Evolutionary conservation across 768 basidiomycete genomes (phyloP), one percentile per base, ranked within the genome.

Genomic region (Glaciozyma antarctica): DNA sequence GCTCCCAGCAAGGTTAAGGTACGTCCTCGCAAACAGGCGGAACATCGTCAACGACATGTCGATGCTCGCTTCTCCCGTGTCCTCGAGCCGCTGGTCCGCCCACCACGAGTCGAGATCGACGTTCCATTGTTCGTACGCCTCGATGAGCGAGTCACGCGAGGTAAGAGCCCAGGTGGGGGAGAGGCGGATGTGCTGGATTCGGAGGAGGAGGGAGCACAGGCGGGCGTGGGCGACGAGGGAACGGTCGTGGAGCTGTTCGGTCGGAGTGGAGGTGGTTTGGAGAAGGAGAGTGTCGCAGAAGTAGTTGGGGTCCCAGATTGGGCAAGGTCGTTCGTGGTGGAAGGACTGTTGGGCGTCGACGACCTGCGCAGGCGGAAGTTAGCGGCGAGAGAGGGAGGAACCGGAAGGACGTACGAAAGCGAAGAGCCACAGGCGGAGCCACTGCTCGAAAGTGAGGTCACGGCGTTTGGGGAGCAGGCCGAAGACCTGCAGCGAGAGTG

Each of bases 281-380:
- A 57, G 21, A 38, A 57, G 55, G 55, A 57, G 55, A 2, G 55
- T 41, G 55, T 57, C 55, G 55, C 38, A 57, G 55, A 57, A 57
- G 55, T 57, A 57, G 38, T 22, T 57, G 12, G 55, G 55, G n/a
- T 57, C 55, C 21, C 38, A 57, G 38, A 57, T 41, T 3, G 55
- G 55, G 13, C 34, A 34, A 22, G 38, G 22, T 7, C 38, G n/a
- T 41, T 57, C 55, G 55, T 57, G 55, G 38, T 57, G 55, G 5
- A 57, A 38, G n/a, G 55, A 57, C n/a, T 57, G 55, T 32, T 57
- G 55, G 21, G 26, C 55, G 55, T 57, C 55, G 30, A 43, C n/a
- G 38, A 57, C 41, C 38, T 57, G 26, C 5, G 51, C 22, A n/a
- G 49, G 15, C 3, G n/a, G 5, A 24, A n/a, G n/a, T 52, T 26